Evolutionary conservation across 768 basidiomycete genomes (phyloP), one percentile per base, ranked within the genome.

Genomic region (Cystobasidium onofrii): DNA sequence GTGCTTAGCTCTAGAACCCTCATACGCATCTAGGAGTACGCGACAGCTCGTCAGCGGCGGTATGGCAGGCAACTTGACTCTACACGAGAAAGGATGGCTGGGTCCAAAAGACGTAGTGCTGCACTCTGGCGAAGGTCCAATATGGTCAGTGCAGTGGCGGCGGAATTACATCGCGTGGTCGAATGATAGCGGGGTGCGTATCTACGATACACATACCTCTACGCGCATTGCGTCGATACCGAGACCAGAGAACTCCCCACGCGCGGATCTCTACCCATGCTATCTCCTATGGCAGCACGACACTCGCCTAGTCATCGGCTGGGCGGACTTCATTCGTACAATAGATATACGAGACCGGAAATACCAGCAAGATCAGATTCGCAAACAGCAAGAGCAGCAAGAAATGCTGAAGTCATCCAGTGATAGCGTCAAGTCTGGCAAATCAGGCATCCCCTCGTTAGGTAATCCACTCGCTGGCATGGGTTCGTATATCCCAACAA

Each of bases 11-110:
- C 85, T 98, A 71, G 95, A 97, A 78, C 96, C 96, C 6, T 85
- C 88, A 74, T 99, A 95, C 75, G 87, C 89, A 1, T 90, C 89
- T 81, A 86, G 86, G 63, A 84, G 85, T 43, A 86, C 89, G 9
- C 85, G 91, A 25, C 86, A 89, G 0, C 89, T 96, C 77, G 89
- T 96, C 13, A 91, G 89, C 70, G 96, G 95, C 25, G 96, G 96
- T 10, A 85, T 95, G 85, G 89, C 91, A 0, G 95, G 96, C 2
- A 87, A 85, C 25, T 83, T 99, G 31, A 84, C 90, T n/a, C 78
- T 96, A 77, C 87, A 90, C 76, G 95, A 97, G 83, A 97, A 96
- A 80, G 91, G 93, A 6, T 97, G 96, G 94, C 82, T 97, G 0
- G 93, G 95, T 0, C 90, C 96, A 78, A 96, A 91, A 78, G 93